These are phyloP conservation scores for Chlamydomonas eustigma DNA, from an alignment of 139 green algal species.

Conservation along the genomic window DNA sequence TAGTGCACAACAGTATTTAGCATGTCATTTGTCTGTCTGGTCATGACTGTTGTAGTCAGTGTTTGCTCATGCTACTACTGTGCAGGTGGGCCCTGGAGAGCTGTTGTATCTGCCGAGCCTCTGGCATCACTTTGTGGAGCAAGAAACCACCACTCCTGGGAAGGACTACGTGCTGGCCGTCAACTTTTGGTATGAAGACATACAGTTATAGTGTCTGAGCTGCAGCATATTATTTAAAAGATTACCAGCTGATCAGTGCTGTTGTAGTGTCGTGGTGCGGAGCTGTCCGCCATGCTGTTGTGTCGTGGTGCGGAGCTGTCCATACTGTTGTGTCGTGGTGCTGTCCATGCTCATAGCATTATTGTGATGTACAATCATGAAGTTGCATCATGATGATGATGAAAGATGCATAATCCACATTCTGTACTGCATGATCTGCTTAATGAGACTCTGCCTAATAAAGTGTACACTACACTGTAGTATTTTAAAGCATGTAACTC, in stretches of 20 bases:
- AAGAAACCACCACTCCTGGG: not conserved
- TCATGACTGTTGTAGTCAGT: too few species aligned
- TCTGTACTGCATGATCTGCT: too few species aligned
- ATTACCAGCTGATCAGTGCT: not conserved
- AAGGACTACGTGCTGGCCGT: constrained; percentile 64
- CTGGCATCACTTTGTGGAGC: constrained; percentile 69
- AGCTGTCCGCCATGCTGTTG: too few species aligned
- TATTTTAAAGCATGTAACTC: too few species aligned
- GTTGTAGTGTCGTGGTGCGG: too few species aligned
- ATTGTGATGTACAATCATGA: not conserved
- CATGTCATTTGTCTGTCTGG: too few species aligned
- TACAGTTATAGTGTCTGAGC: not conserved
- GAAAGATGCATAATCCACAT: not conserved
- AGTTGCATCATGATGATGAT: not conserved
- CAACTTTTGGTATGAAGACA: constrained; percentile 66
- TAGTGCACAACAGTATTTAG: too few species aligned
- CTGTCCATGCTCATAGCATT: not conserved
- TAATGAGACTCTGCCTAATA: too few species aligned
- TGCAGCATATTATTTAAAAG: not conserved
- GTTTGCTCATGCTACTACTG: too few species aligned
- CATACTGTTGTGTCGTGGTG: not conserved
- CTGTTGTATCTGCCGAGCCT: constrained; percentile 71
- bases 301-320: not conserved
- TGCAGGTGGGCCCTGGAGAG: constrained; percentile 45
- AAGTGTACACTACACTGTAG: too few species aligned